Evolutionary conservation across 176 grass and related monocot species (phyloP), one percentile per base, ranked within the genome.

Genomic region (Cenchrus purpureus): DNA sequence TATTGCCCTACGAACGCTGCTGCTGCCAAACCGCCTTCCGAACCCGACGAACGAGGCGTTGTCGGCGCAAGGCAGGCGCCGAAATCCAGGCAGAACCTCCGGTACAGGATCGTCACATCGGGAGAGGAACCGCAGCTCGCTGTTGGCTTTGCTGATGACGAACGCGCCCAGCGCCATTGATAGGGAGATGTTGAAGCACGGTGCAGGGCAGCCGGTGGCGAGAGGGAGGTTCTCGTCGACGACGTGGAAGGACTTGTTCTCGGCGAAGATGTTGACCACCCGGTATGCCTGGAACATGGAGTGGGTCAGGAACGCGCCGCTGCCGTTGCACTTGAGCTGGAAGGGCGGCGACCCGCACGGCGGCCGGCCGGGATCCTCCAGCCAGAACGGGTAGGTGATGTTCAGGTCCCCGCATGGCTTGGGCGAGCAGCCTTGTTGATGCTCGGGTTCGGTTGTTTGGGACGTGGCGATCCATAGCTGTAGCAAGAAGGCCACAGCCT

Each of bases 311-410:
- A 55, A 69, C n/a, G 61, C 46, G 2, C 3, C 5, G 63, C 52
- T 2, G 3, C 7, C 16, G 59, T 55, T 48, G 53, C 95, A 97
- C 0, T 50, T 25, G 43, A 97, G 77, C 22, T 78, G 31, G 5
- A 94, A 88, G 0, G 46, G 4, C 42, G 90, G 83, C 68, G 78
- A 85, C 29, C 88, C 88, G 83, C 83, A 89, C 1, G 37, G 17
- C 6, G 82, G 89, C 57, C 85, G 89, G 20, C 12, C 40, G 6
- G 69, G 69, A n/a, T 72, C 60, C 72, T 46, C 2, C 1, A 94
- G 54, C 76, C 74, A 87, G 94, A 94, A 94, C 5, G 94, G 94
- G 68, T 87, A 92, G 7, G 3, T 12, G 65, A 97, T 81, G 72
- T 17, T 50, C 66, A 78, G 53, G 46, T 11, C 61, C 32, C 94